Base-by-base conservation (phyloP, 805 yeast genomes). In the Zygoascus bituminiphila region DNA sequence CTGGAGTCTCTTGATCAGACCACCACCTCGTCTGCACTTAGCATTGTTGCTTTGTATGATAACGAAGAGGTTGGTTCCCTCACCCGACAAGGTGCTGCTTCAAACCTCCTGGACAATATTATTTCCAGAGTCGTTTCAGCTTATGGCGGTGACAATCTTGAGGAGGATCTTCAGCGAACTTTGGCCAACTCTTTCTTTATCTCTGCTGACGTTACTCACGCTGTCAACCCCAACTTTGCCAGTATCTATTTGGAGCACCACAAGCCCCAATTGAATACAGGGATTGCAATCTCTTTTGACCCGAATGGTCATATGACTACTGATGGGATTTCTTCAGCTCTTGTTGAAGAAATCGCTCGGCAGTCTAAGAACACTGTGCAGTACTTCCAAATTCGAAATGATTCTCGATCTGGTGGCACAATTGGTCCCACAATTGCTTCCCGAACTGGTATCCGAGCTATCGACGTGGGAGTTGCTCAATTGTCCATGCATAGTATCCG, bases 401-500 rank as follows among this genome's bases (percentile, higher is more conserved):
- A 81, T 61, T 77, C 86, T 5, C 76, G 89, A 60, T 81, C 88
- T 1, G 95, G 95, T 31, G 91, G 93, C 21, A 85, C 95, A 24
- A 85, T 86, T 62, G 95, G 95, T 0, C 94, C 78, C 63, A 57
- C 71, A 57, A 48, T 67, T 5, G 58, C 69, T 3, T 53, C 69
- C 2, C 49, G 58, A 19, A 67, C 65, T 60, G 78, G 79, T 7
- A 56, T 66, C 49, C 57, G 68, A 21, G 54, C 65, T 58, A 74
- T 84, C 49, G 95, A 86, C 60, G 67, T 84, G 54, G 95, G 95
- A 49, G 82, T 86, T 57, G 81, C 94, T 1, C 91, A 85, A 65
- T 71, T 83, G 58, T 78, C 89, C 3, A 86, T 86, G 95, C 95
- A 86, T 65, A 81, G 88, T 43, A 83, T 86, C 55, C 74, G 95